Evolutionary conservation across 2,329 filamentous ascomycete genomes (phyloP), one percentile per base, ranked within the genome.

Genomic region (Scytalidium lignicola): DNA sequence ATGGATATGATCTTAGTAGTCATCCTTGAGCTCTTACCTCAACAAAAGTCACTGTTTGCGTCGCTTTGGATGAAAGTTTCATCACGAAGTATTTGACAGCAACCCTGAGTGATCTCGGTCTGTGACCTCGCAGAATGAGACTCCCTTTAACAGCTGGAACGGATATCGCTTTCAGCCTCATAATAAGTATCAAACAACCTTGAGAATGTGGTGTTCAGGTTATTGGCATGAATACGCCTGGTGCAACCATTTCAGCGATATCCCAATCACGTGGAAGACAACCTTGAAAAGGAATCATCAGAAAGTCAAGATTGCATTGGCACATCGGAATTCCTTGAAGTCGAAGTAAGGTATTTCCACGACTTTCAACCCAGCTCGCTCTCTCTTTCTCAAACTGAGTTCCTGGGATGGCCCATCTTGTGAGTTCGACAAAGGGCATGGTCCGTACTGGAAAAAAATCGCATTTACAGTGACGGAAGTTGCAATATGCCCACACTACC

Each of bases 401-500:
- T 32, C 47, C 18, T 19, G 4, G 32, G 4, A 37, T 51, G 50
- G 28, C 65, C 62, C n/a, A 67, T 1, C 2, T 55, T 49, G 13
- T 59, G 37, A 45, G 51, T 10, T 65, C 64, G 7, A 64, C 46
- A 15, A 58, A 48, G 0, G 59, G 45, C 0, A 54, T 54, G 40
- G 1, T 23, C 13, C 32, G 18, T 19, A 43, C 26, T 59, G 50
- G 13, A 63, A 60, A 44, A 58, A 55, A 21, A 5, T 59, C 56
- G 29, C 67, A 71, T 1, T 61, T 47, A 13, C 56, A 42, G 9
- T 59, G 51, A 2, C 60, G 55, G 28, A 65, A 64, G 15, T 56
- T 59, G 12, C 64, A 62, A 60, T 67, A 71, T 0, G 64, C 59
- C 67, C 67, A 71, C 1, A 69, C 53, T 1, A 70, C 59, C 2